Percentiles rank a stretch among this genome's conserved stretches.
phyloP scores from a whole-genome alignment of 768 basidiomycete species.

The Lactarius hengduanensis region DNA sequence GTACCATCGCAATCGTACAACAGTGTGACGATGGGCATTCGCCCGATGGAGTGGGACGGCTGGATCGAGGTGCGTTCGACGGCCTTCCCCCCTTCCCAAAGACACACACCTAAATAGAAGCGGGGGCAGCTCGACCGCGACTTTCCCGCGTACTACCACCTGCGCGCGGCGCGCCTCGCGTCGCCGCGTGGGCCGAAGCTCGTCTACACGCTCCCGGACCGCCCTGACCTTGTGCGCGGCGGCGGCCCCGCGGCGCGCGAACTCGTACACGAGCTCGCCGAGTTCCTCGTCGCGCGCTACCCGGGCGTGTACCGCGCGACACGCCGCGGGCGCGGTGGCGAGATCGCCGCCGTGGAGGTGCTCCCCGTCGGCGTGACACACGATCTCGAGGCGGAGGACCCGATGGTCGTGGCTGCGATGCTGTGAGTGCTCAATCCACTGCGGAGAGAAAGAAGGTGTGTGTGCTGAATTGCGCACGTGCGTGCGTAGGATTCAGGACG shows the following conservation, averaged over 20 bases:
- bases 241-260: conserved; percentile 45
- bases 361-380: conserved; percentile 48
- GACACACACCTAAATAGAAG: background rate
- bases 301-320: conserved; percentile 52
- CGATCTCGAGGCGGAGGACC: conserved; percentile 52
- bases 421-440: conserved; percentile 44
- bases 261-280: conserved; percentile 64
- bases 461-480: background rate
- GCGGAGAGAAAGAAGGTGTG: background rate
- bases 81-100: background rate
- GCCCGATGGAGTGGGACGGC: conserved; percentile 63
- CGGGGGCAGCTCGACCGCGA: conserved; percentile 53
- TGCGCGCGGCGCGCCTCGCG: conserved; percentile 54
- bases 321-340: conserved; percentile 45
- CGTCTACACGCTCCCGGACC: conserved; percentile 38
- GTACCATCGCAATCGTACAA: background rate
- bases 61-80: conserved; percentile 62
- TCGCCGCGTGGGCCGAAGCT: conserved; percentile 47
- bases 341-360: conserved; percentile 53
- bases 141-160: conserved; percentile 52
- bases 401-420: conserved; percentile 60
- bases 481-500: conserved; percentile 32
- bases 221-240: conserved; percentile 37
- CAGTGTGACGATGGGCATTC: conserved; percentile 70
- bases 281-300: conserved; percentile 63